Conservation (phyloP, 192 early-diverging fungal genomes). For the Coemansia sp. region DNA sequence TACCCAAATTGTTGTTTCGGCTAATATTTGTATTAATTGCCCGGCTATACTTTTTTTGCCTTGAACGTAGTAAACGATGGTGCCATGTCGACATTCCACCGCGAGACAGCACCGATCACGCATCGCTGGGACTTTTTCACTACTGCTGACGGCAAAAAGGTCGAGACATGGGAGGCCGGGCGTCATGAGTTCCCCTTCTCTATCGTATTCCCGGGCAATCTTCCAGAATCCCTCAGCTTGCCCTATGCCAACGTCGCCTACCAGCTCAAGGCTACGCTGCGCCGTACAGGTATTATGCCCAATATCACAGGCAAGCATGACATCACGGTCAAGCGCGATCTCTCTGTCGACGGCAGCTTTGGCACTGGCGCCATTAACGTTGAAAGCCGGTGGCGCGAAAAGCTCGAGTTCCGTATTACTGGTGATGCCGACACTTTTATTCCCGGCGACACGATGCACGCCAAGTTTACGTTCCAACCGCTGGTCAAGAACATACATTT, state of each 20-base stretch:
- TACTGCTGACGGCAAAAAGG: constrained; percentile 36
- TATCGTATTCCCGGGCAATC: constrained; percentile 44
- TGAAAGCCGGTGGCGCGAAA: constrained; percentile 51
- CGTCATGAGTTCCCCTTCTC: constrained; percentile 52
- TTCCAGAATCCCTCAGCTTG: constrained; percentile 48
- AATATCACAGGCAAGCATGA: constrained; percentile 36
- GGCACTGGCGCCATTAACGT: constrained; percentile 52
- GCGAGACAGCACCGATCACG: constrained; percentile 41
- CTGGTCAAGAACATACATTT: constrained; percentile 52
- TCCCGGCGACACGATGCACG: constrained; percentile 39
- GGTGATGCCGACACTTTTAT: constrained; percentile 46
- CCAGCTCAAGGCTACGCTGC: constrained; percentile 49
- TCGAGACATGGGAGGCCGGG: constrained; percentile 54
- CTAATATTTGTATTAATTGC: constrained; percentile 15
- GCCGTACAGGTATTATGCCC: constrained; percentile 46
- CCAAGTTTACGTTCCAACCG: constrained; percentile 47
- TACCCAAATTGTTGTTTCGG: neutral
- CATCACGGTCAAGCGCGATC: constrained; percentile 45
- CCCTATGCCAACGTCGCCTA: constrained; percentile 54
- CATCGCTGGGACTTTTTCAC: constrained; percentile 54
- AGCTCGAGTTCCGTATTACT: constrained; percentile 46
- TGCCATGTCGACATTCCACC: constrained; percentile 42
- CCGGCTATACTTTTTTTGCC: neutral
- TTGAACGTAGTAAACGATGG: constrained; percentile 45
- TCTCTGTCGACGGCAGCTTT: constrained; percentile 48